phyloP scores from a whole-genome alignment of 129 eudicot species.

The Flaveria sonorensis region DNA sequence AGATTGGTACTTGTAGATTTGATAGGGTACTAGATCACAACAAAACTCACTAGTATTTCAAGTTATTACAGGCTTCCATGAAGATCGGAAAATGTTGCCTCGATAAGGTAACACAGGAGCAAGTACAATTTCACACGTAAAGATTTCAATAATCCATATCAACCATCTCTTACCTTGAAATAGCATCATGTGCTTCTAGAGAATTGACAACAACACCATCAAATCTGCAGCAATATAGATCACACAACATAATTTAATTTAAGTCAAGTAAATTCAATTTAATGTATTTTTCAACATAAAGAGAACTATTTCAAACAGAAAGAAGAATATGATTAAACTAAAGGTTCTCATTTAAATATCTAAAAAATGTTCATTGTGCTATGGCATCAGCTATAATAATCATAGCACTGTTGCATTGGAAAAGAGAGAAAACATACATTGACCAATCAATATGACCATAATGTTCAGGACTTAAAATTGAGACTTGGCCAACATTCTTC shows the following conservation, averaged over 20 bases:
- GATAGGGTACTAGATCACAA: constrained; percentile 10
- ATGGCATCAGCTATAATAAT: constrained; percentile 22
- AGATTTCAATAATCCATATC: not conserved
- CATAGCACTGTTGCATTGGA: constrained; percentile 26
- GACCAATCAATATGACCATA: constrained; percentile 87
- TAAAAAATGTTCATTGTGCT: not conserved
- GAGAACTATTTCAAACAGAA: constrained; percentile 4
- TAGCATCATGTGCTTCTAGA: constrained; percentile 74
- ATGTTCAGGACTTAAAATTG: constrained; percentile 63
- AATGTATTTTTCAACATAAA: constrained; percentile 13
- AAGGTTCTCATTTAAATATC: constrained; percentile 18
- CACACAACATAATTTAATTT: not conserved
- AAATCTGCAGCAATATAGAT: constrained; percentile 59
- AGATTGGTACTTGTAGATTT: not conserved
- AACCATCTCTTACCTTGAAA: constrained; percentile 66
- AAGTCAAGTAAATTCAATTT: not conserved
- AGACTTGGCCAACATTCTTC: constrained; percentile 60
- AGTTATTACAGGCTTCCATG: constrained; percentile 14
- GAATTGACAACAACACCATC: constrained; percentile 85
- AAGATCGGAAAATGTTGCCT: not conserved
- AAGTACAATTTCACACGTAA: not conserved
- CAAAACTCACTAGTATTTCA: constrained; percentile 6
- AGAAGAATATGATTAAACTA: constrained; percentile 3
- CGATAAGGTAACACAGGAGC: constrained; percentile 4
- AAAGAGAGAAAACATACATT: constrained; percentile 55